Evolutionary conservation across 75 land plant genomes (phyloP).

Genomic region (Selaginella tamariscina): DNA sequence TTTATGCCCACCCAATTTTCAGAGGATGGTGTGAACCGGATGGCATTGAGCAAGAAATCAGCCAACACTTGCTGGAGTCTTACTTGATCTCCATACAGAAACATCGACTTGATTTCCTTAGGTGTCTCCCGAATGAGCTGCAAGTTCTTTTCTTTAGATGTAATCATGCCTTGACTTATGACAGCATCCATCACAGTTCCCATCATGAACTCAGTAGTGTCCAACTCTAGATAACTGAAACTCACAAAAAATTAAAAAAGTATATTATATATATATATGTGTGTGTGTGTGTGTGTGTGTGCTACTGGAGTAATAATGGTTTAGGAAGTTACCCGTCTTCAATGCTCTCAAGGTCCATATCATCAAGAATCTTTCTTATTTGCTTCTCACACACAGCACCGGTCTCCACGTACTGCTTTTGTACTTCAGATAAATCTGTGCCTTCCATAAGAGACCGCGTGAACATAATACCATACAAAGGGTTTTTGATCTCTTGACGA

Average conservation of each 20-base stretch:
- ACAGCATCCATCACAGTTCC: constrained; percentile 42
- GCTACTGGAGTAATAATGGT: background rate
- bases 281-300: too few relatives aligned
- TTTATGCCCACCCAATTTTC: constrained; percentile 38
- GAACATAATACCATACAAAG: constrained; percentile 66
- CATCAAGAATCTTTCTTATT: constrained; percentile 51
- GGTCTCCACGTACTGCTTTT: constrained; percentile 82
- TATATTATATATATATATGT: background rate
- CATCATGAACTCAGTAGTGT: constrained; percentile 31
- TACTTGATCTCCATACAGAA: constrained; percentile 51
- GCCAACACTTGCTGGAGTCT: constrained; percentile 69
- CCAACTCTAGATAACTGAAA: constrained; percentile 7
- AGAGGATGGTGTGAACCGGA: constrained; percentile 30
- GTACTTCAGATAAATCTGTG: constrained; percentile 67
- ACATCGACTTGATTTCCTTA: constrained; percentile 33
- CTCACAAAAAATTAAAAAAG: background rate
- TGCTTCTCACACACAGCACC: constrained; percentile 91
- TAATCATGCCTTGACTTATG: constrained; percentile 39
- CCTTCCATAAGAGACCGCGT: constrained; percentile 38
- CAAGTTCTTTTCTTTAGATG: constrained; percentile 34
- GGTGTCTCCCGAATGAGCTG: constrained; percentile 40
- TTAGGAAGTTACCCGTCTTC: constrained; percentile 15
- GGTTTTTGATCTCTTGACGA: constrained; percentile 56
- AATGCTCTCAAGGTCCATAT: constrained; percentile 32
- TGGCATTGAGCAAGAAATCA: constrained; percentile 39